Percentiles rank a stretch among this genome's conserved stretches.
phyloP scores from a whole-genome alignment of 768 basidiomycete species.

The Candolleomyces aberdarensis region DNA sequence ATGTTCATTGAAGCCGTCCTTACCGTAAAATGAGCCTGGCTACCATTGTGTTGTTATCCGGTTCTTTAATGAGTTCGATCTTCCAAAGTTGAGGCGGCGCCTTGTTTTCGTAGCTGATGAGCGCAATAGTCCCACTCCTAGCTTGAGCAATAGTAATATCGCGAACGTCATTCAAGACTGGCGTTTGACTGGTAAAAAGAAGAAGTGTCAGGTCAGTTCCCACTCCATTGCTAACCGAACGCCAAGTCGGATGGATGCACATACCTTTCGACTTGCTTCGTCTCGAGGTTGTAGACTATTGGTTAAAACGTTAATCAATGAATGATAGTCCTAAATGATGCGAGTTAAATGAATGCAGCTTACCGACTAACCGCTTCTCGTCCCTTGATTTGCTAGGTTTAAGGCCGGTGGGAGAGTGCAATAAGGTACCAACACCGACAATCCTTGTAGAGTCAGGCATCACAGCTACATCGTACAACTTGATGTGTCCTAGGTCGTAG shows the following conservation, averaged over 20 bases:
- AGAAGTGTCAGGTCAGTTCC: constrained; percentile 2
- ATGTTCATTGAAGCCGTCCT: too few species aligned
- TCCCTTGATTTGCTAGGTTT: constrained; percentile 66
- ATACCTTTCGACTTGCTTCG: constrained; percentile 68
- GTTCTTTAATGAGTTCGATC: constrained; percentile 35
- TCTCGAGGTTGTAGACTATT: constrained; percentile 64
- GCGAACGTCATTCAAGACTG: constrained; percentile 69
- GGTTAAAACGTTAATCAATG: background rate
- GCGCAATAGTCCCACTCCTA: constrained; percentile 49
- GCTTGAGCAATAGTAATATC: constrained; percentile 60
- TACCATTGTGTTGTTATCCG: too few species aligned
- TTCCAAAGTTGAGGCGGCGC: constrained; percentile 80
- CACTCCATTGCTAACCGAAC: background rate
- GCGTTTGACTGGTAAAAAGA: constrained; percentile 51
- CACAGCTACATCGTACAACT: constrained; percentile 67
- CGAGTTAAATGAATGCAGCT: constrained; percentile 26
- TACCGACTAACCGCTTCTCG: constrained; percentile 76
- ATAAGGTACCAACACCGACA: constrained; percentile 64
- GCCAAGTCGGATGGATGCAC: background rate
- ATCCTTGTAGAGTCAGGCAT: constrained; percentile 64
- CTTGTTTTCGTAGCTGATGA: constrained; percentile 75
- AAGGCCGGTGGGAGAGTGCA: constrained; percentile 58
- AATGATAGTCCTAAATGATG: background rate
- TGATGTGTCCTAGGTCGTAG: constrained; percentile 59
- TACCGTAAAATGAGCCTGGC: too few species aligned